These are phyloP conservation scores for Metschnikowia gruessii DNA, from an alignment of 805 yeast species.

Conservation along the genomic window DNA sequence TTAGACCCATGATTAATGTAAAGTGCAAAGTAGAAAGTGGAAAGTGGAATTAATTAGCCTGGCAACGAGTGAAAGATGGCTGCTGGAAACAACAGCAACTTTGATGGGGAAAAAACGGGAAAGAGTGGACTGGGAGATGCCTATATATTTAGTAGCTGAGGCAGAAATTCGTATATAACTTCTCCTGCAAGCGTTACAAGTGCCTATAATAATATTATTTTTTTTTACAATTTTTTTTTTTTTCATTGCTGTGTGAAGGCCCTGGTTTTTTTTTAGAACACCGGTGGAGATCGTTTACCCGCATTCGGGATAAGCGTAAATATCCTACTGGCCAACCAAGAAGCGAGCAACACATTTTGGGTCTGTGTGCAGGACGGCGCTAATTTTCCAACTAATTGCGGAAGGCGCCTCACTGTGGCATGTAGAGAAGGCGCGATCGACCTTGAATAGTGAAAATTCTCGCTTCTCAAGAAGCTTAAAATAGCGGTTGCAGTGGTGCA, in stretches of 20 bases:
- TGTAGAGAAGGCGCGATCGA: no score
- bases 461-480: no score
- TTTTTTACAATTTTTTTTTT: no score
- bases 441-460: no score
- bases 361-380: neutral
- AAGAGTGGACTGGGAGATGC: neutral
- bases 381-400: neutral
- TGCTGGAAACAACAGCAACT: neutral
- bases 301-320: constrained; percentile 1
- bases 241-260: constrained; percentile 2
- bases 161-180: neutral
- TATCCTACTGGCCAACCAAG: neutral
- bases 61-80: neutral
- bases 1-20: constrained; percentile 20
- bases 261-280: constrained; percentile 6
- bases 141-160: neutral
- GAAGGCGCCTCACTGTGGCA: no score
- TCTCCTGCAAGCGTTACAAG: no score
- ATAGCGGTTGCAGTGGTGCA: no score
- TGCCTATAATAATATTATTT: no score
- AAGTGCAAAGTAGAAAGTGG: no score
- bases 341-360: neutral
- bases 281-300: neutral
- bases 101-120: neutral
- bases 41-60: neutral